phyloP scores from a whole-genome alignment of 2,329 filamentous ascomycete genomes.

The Ilyonectria destructans region DNA sequence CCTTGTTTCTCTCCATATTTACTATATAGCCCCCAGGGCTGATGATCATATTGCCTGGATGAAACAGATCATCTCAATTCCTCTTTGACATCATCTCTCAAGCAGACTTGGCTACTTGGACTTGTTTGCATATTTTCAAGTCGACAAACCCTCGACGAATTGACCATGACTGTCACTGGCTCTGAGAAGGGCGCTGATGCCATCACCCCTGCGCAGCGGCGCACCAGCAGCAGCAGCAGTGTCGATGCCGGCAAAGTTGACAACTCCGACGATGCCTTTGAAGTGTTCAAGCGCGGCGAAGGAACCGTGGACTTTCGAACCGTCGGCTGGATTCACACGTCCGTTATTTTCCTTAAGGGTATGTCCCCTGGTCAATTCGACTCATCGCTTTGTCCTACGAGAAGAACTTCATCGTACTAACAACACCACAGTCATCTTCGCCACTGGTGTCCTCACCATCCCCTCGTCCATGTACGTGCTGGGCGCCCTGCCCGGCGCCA shows the following conservation, averaged over 20 bases:
- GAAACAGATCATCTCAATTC: not conserved
- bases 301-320: conserved; percentile 64
- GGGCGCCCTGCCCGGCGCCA: conserved; percentile 60
- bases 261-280: conserved; percentile 50
- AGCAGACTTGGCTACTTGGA: not conserved
- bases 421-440: conserved; percentile 56
- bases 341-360: conserved; percentile 64
- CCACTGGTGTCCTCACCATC: conserved; percentile 61
- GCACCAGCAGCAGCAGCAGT: conserved; percentile 35
- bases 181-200: conserved; percentile 28
- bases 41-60: conserved; percentile 4
- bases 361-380: conserved; percentile 2
- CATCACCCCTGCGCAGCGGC: conserved; percentile 25
- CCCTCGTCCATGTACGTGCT: conserved; percentile 61
- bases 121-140: not conserved
- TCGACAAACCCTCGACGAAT: not conserved
- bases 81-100: not conserved
- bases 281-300: conserved; percentile 63
- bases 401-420: not conserved
- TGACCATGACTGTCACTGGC: conserved; percentile 22
- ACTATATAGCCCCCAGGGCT: not conserved
- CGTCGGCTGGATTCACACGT: conserved; percentile 64
- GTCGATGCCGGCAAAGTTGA: conserved; percentile 42
- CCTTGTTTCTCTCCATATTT: conserved; percentile 10
- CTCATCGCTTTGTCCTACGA: not conserved